Conservation (phyloP, 768 basidiomycete genomes). For the Calocybe gangraenosa region DNA sequence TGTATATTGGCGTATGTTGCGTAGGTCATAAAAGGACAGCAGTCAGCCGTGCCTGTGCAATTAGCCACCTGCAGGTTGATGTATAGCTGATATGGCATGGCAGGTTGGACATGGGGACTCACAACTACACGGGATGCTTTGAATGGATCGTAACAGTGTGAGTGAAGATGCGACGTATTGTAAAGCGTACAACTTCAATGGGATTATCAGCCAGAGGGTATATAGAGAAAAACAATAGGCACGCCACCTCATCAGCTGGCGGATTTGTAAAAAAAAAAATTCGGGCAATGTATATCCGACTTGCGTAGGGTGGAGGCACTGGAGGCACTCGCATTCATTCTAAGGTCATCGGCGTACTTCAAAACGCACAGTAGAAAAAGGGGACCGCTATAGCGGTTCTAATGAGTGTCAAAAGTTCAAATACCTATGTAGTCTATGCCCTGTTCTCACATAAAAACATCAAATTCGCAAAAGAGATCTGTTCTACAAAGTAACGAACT, state of each 20-base stretch:
- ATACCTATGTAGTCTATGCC: too few relatives aligned
- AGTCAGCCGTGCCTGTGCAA: slow-evolving; percentile 18
- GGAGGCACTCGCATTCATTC: not conserved
- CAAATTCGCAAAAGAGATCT: slow-evolving; percentile 17
- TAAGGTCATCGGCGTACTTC: not conserved
- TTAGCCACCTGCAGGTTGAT: slow-evolving; percentile 20
- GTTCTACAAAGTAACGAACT: too few relatives aligned
- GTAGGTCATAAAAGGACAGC: slow-evolving; percentile 22
- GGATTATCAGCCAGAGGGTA: too few relatives aligned
- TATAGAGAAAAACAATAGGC: too few relatives aligned
- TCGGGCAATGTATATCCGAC: not conserved
- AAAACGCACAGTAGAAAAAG: slow-evolving; percentile 20
- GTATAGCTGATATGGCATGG: too few relatives aligned
- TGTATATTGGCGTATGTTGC: slow-evolving; percentile 19
- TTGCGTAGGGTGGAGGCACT: slow-evolving; percentile 12
- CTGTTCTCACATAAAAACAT: slow-evolving; percentile 13
- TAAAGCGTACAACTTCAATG: too few relatives aligned
- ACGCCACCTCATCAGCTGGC: slow-evolving; percentile 14
- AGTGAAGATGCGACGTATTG: too few relatives aligned
- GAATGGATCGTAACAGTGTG: too few relatives aligned
- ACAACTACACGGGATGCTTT: too few relatives aligned
- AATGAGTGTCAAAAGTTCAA: not conserved
- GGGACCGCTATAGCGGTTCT: slow-evolving; percentile 28
- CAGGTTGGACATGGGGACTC: too few relatives aligned
- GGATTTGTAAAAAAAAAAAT: slow-evolving; percentile 9